Evolutionary conservation across 148 eudicot species (phyloP).

Genomic region (Camellia lanceoleosa): DNA sequence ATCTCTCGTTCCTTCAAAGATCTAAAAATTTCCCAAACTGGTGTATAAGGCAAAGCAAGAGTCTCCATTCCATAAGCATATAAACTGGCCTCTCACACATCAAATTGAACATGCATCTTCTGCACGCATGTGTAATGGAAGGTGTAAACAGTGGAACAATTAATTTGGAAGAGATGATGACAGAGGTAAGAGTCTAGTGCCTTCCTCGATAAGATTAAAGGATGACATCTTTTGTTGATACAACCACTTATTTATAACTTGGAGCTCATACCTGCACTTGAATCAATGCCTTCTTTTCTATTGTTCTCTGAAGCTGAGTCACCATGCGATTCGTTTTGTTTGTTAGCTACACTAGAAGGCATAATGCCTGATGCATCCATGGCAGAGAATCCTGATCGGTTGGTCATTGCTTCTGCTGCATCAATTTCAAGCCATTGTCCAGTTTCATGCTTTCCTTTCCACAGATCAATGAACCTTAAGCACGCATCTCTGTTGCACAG

Average conservation of each 20-base stretch:
- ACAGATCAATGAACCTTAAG: slow-evolving; percentile 66
- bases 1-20: too few species aligned
- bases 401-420: slow-evolving; percentile 63
- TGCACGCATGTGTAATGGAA: not conserved
- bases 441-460: slow-evolving; percentile 94
- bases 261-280: slow-evolving; percentile 33
- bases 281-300: slow-evolving; percentile 34
- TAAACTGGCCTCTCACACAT: too few species aligned
- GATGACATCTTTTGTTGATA: not conserved
- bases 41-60: too few species aligned
- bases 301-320: slow-evolving; percentile 49
- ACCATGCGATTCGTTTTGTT: slow-evolving; percentile 34
- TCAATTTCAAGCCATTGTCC: slow-evolving; percentile 97
- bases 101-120: not conserved
- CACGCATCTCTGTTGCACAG: slow-evolving; percentile 73
- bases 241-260: not conserved
- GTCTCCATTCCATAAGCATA: too few species aligned
- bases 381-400: slow-evolving; percentile 41
- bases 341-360: slow-evolving; percentile 37
- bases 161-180: not conserved
- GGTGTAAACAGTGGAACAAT: not conserved
- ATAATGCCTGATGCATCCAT: slow-evolving; percentile 60
- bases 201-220: not conserved
- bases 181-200: not conserved
- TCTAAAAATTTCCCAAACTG: too few species aligned